Percentiles rank a stretch among this genome's conserved stretches.
These are phyloP conservation scores for Typha latifolia DNA, from an alignment of 176 grass and related monocot species.

Conservation along the genomic window DNA sequence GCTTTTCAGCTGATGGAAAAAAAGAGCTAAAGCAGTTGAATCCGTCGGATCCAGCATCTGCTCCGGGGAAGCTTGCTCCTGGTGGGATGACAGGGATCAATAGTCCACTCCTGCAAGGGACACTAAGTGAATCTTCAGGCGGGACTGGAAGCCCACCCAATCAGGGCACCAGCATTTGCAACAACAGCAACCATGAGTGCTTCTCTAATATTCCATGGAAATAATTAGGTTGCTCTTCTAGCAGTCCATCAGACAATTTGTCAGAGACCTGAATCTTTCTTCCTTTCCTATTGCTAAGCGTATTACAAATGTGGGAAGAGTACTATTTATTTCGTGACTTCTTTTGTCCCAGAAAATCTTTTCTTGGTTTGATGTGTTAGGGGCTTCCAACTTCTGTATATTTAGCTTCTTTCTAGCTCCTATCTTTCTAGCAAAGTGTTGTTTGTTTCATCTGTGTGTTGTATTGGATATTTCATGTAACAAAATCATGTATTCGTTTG, in stretches of 20 bases:
- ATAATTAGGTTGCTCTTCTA: constrained; percentile 20
- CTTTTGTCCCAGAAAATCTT: not conserved
- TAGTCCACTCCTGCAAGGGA: constrained; percentile 62
- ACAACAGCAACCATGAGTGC: constrained; percentile 40
- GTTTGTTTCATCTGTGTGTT: too few relatives aligned
- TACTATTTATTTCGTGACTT: not conserved
- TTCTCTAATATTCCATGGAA: constrained; percentile 77
- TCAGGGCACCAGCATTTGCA: constrained; percentile 32
- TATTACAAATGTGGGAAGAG: not conserved
- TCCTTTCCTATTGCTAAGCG: not conserved
- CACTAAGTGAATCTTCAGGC: constrained; percentile 52
- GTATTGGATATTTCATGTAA: too few relatives aligned
- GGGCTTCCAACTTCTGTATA: not conserved
- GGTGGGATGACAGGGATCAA: constrained; percentile 12
- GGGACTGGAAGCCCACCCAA: constrained; percentile 64
- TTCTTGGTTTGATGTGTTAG: constrained; percentile 24
- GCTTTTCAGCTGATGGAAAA: constrained; percentile 64
- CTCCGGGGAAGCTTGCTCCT: constrained; percentile 26
- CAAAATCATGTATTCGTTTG: too few relatives aligned
- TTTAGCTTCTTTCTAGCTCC: constrained; percentile 3
- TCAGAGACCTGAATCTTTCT: not conserved
- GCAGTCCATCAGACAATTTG: not conserved
- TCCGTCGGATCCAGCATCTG: constrained; percentile 23
- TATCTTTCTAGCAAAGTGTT: constrained; percentile 14
- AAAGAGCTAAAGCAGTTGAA: constrained; percentile 34